phyloP scores from a whole-genome alignment of 495 filamentous ascomycete species.

The Xylaria scruposa region DNA sequence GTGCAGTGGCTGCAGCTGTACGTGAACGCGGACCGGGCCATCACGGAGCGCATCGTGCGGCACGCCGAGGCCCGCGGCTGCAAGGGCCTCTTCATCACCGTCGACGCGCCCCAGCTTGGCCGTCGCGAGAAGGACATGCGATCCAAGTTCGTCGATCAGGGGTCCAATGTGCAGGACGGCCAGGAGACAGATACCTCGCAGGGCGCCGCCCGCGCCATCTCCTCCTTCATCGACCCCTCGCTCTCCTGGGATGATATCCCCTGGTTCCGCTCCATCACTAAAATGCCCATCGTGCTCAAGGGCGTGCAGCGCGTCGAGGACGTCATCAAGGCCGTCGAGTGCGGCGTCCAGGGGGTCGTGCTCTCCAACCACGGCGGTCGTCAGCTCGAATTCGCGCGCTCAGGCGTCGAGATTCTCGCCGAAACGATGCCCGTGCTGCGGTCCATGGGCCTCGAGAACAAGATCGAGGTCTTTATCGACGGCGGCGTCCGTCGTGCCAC shows the following conservation, averaged over 20 bases:
- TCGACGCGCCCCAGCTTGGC: conserved; percentile 95
- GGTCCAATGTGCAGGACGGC: conserved; percentile 78
- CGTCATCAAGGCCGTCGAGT: conserved; percentile 82
- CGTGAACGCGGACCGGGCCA: conserved; percentile 94
- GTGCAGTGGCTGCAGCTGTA: conserved; percentile 98
- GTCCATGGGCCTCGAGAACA: conserved; percentile 78
- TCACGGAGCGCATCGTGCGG: conserved; percentile 87
- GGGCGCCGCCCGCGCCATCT: conserved; percentile 89
- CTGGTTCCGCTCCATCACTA: conserved; percentile 91
- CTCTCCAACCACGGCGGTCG: conserved; percentile 96
- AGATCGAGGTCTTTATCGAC: conserved; percentile 90
- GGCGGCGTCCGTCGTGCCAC: conserved; percentile 89
- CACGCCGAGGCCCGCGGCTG: conserved; percentile 93
- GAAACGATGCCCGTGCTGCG: conserved; percentile 96
- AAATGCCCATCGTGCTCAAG: conserved; percentile 97
- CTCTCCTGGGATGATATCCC: conserved; percentile 94
- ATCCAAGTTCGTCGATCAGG: conserved; percentile 85
- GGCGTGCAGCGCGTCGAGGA: conserved; percentile 97
- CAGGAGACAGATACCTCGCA: conserved; percentile 83
- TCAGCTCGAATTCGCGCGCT: conserved; percentile 93
- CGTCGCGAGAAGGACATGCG: conserved; percentile 96
- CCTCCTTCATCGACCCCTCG: conserved; percentile 90
- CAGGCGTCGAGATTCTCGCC: conserved; percentile 90
- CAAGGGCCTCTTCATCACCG: conserved; percentile 97
- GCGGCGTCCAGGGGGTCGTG: conserved; percentile 88